Evolutionary conservation across 208 protist species (phyloP).

Genomic region (Lotmaria passim): DNA sequence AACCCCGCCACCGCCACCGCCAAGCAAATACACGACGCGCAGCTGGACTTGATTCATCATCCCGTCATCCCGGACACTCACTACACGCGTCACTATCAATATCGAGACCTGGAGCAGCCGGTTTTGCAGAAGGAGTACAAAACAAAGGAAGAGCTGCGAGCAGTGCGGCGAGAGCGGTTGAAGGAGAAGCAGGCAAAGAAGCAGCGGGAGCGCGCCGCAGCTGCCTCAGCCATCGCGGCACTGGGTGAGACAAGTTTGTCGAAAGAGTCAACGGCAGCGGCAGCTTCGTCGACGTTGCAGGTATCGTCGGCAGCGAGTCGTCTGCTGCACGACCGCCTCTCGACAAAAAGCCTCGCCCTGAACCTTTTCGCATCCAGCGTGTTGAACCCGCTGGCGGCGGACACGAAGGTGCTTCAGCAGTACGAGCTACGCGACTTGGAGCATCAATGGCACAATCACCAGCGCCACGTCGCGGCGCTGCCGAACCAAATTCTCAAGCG

Average conservation of each 20-base stretch:
- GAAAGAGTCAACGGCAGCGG: neutral
- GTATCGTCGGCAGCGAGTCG: constrained; percentile 16
- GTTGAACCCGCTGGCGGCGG: constrained; percentile 71
- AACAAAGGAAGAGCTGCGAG: constrained; percentile 69
- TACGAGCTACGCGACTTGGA: constrained; percentile 80
- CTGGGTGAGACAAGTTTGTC: neutral
- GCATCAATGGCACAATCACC: constrained; percentile 82
- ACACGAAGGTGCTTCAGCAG: constrained; percentile 67
- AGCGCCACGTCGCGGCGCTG: constrained; percentile 78
- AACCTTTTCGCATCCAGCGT: constrained; percentile 70
- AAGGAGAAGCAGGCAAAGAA: constrained; percentile 52
- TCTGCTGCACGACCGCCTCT: constrained; percentile 61
- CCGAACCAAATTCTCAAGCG: constrained; percentile 79
- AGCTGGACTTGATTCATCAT: constrained; percentile 56
- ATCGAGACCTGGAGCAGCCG: constrained; percentile 29
- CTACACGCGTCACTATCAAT: constrained; percentile 60
- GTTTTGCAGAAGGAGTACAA: constrained; percentile 42
- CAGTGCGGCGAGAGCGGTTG: constrained; percentile 63
- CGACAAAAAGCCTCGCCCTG: constrained; percentile 57
- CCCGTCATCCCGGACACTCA: constrained; percentile 60
- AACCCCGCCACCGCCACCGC: constrained; percentile 21
- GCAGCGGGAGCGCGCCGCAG: constrained; percentile 43
- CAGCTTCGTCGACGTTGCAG: neutral
- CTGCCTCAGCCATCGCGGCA: neutral
- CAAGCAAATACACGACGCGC: constrained; percentile 23